A percentile compares a stretch with the other conserved stretches of the same genome.
Evolutionary conservation across 805 yeast species (phyloP).

Genomic region (Zygosaccharomyces pseudorouxii): DNA sequence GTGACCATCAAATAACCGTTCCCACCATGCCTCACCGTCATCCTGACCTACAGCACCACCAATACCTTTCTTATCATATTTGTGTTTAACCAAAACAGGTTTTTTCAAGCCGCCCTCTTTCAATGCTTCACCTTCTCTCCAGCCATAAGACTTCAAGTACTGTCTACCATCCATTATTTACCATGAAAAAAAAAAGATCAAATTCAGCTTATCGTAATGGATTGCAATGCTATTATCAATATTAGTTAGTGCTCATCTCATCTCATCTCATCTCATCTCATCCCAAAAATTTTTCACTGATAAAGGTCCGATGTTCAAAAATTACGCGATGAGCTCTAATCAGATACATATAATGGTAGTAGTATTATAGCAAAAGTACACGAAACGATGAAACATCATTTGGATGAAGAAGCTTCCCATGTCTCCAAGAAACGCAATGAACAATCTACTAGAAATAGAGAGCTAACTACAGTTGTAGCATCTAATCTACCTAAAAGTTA

Average conservation of each 20-base stretch:
- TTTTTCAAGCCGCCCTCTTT: conserved; percentile 72
- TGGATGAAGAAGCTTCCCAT: conserved; percentile 9
- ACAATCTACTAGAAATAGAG: conserved; percentile 38
- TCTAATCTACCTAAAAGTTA: conserved; percentile 41
- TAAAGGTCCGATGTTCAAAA: conserved; percentile 3
- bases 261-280: conserved; percentile 11
- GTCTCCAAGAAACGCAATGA: conserved; percentile 7
- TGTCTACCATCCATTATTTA: conserved; percentile 62
- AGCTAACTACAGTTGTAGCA: conserved; percentile 53
- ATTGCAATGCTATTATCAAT: too few species aligned
- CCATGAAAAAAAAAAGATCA: not conserved
- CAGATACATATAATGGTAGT: not conserved
- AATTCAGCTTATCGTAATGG: too few species aligned
- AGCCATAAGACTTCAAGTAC: conserved; percentile 76
- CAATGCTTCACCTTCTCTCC: conserved; percentile 89
- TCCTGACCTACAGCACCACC: conserved; percentile 65
- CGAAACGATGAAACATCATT: conserved; percentile 9
- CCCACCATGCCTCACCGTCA: conserved; percentile 96
- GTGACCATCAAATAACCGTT: conserved; percentile 88
- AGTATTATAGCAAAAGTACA: conserved; percentile 4
- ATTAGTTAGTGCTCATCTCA: not conserved
- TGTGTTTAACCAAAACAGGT: conserved; percentile 86
- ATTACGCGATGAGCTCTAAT: not conserved
- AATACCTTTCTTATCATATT: conserved; percentile 84
- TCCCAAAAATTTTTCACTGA: conserved; percentile 17